These are phyloP conservation scores for Kodamaea sp. DNA, from an alignment of 1,139 yeast genomes.

Conservation along the genomic window DNA sequence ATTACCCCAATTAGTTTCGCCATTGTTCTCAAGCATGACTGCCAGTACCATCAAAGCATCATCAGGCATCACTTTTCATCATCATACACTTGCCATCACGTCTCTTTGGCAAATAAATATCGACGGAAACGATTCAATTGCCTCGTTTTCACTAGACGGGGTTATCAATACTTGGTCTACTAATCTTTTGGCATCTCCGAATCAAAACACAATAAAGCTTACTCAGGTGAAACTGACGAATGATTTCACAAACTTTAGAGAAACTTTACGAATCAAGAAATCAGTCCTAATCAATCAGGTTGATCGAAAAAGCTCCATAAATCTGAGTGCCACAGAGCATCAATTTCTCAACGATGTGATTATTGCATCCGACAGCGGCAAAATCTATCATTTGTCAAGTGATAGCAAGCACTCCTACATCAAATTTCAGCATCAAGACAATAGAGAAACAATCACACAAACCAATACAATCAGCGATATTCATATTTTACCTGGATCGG, in stretches of 20 bases:
- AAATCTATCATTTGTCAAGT: conserved; percentile 39
- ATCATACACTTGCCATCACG: conserved; percentile 16
- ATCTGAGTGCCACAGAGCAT: conserved; percentile 9
- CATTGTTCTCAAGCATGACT: conserved; percentile 18
- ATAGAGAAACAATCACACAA: conserved; percentile 2
- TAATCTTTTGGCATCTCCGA: conserved; percentile 37
- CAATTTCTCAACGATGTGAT: conserved; percentile 34
- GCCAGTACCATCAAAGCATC: conserved; percentile 3
- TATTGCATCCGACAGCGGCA: conserved; percentile 50
- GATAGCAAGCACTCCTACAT: conserved; percentile 29
- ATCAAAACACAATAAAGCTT: conserved; percentile 21
- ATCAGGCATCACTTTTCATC: conserved; percentile 5
- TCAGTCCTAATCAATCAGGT: conserved; percentile 5
- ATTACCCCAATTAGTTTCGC: conserved; percentile 32
- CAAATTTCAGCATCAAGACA: conserved; percentile 24
- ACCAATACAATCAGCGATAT: conserved; percentile 10
- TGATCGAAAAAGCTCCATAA: conserved; percentile 2
- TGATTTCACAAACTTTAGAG: conserved; percentile 14
- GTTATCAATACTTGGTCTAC: conserved; percentile 44
- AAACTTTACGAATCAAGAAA: conserved; percentile 9
- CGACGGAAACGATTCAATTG: conserved; percentile 28
- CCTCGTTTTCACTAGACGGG: conserved; percentile 39
- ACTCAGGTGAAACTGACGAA: conserved; percentile 9
- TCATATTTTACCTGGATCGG: conserved; percentile 2
- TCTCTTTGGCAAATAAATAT: conserved; percentile 20